phyloP scores from a whole-genome alignment of 2,329 filamentous ascomycete genomes.

The Calonectria pteridis region DNA sequence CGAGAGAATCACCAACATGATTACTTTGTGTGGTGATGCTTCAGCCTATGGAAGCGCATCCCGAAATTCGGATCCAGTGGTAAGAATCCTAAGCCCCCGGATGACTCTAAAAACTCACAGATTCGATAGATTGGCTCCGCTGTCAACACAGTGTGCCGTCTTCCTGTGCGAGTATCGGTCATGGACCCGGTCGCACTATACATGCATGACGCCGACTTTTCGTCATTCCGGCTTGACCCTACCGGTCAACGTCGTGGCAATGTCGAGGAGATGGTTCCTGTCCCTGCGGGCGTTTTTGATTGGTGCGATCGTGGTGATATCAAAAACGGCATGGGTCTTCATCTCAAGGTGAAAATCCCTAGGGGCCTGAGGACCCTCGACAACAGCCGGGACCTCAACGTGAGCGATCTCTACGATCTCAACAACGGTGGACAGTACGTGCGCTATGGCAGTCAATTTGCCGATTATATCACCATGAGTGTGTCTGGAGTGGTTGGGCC shows the following conservation, averaged over 20 bases:
- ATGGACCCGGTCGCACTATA: slow-evolving; percentile 1
- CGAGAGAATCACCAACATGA: not conserved
- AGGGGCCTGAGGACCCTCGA: not conserved
- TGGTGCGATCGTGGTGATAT: not conserved
- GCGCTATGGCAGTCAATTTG: slow-evolving; percentile 1
- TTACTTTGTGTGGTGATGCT: not conserved
- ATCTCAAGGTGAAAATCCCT: not conserved
- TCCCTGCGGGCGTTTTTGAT: not conserved
- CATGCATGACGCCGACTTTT: slow-evolving; percentile 2
- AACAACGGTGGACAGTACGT: slow-evolving; percentile 2
- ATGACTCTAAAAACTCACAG: not conserved
- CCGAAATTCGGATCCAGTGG: not conserved
- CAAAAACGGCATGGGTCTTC: not conserved
- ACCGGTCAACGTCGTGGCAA: not conserved
- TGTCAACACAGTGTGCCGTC: not conserved
- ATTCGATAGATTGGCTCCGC: not conserved
- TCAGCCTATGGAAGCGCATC: not conserved
- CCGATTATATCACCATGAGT: not conserved
- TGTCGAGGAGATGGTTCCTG: not conserved
- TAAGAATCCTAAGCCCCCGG: not conserved
- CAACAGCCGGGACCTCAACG: not conserved
- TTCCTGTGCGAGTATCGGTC: not conserved
- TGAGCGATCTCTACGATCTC: not conserved
- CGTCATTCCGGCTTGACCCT: not conserved
- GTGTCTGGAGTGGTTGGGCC: not conserved